Percentiles rank a stretch among this genome's conserved stretches.
phyloP scores from a whole-genome alignment of 768 basidiomycete genomes.

The Calocera cornea region DNA sequence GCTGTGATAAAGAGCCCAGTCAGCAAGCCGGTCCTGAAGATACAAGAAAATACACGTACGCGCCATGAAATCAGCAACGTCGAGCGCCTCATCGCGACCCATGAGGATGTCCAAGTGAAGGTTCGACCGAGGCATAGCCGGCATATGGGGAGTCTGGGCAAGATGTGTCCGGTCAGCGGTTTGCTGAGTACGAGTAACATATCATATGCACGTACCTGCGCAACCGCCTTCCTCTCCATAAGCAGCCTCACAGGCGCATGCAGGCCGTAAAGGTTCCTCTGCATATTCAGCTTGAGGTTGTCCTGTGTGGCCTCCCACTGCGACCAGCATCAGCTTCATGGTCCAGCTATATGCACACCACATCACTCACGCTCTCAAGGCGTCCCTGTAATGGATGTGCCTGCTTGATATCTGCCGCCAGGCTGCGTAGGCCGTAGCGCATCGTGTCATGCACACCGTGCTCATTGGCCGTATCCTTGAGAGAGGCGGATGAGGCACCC shows the following conservation, averaged over 20 bases:
- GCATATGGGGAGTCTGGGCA: constrained; percentile 50
- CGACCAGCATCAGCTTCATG: background rate
- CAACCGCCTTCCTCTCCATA: constrained; percentile 88
- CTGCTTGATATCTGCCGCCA: constrained; percentile 60
- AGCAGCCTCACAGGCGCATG: constrained; percentile 78
- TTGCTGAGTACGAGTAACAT: background rate
- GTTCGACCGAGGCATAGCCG: constrained; percentile 54
- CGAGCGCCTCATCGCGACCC: constrained; percentile 79
- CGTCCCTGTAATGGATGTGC: constrained; percentile 50
- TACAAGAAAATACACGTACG: constrained; percentile 32
- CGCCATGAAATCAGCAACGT: constrained; percentile 64
- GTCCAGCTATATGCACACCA: background rate
- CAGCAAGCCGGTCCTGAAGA: background rate
- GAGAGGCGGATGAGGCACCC: constrained; percentile 33
- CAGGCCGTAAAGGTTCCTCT: constrained; percentile 72
- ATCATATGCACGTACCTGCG: constrained; percentile 39
- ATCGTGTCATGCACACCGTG: constrained; percentile 83
- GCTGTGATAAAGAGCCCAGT: constrained; percentile 28
- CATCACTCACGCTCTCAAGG: constrained; percentile 53
- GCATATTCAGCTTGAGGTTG: constrained; percentile 67
- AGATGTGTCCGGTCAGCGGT: background rate
- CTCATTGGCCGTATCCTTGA: constrained; percentile 53
- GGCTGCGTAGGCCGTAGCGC: constrained; percentile 65
- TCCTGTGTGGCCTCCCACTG: constrained; percentile 95
- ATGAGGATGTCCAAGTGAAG: constrained; percentile 83